Conservation (phyloP, 352 stramenopile species). For the Pythium folliculosum region DNA sequence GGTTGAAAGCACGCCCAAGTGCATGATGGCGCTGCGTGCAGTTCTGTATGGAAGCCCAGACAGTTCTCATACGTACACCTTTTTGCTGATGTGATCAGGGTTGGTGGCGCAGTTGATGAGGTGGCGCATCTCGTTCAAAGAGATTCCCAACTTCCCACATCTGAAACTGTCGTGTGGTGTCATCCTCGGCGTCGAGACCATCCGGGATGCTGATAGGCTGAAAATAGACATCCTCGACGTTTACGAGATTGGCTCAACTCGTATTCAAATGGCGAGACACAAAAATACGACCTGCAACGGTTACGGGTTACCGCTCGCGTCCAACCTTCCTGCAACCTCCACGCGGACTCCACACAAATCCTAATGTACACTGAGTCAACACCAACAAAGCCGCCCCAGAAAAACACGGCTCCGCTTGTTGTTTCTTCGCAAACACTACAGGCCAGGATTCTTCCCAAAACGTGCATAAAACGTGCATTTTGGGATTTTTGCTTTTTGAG, state of each 20-base stretch:
- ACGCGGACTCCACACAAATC: background rate
- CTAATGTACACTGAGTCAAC: conserved; percentile 9
- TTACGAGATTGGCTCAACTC: conserved; percentile 9
- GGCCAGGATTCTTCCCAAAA: too few species aligned
- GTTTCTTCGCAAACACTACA: too few species aligned
- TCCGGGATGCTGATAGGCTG: background rate
- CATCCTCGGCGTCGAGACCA: conserved; percentile 7
- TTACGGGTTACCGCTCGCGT: background rate
- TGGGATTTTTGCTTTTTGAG: too few species aligned
- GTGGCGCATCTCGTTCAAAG: background rate
- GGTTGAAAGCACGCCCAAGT: too few species aligned
- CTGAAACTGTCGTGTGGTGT: background rate
- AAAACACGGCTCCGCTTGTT: conserved; percentile 12
- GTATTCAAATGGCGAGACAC: conserved; percentile 13
- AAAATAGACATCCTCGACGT: background rate
- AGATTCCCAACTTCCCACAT: background rate
- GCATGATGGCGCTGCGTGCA: too few species aligned
- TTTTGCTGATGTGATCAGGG: background rate
- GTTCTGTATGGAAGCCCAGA: too few species aligned
- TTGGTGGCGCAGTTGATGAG: background rate
- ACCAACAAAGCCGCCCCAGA: too few species aligned
- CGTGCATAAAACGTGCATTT: too few species aligned
- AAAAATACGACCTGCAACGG: conserved; percentile 8
- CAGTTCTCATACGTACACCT: background rate
- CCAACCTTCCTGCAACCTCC: background rate